Evolutionary conservation across 1,284 basidiomycete species (phyloP).

Genomic region (Ustilago hordei): DNA sequence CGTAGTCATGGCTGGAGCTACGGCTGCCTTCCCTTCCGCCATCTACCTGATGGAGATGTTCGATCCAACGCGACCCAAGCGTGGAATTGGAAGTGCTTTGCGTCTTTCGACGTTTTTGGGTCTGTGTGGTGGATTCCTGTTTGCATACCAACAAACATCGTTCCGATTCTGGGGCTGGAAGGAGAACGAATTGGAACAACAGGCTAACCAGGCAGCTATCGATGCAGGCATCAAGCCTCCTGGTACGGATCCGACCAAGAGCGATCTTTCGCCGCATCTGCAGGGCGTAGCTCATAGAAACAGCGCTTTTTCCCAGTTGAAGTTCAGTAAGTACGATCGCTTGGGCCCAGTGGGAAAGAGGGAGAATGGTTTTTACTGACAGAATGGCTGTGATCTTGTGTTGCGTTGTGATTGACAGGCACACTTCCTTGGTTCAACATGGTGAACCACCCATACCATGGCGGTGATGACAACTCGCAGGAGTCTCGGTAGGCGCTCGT

Average conservation of each 20-base stretch:
- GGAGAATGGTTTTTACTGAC: not conserved
- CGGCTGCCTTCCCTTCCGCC: conserved; percentile 81
- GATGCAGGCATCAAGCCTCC: conserved; percentile 48
- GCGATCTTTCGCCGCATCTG: conserved; percentile 84
- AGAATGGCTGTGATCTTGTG: not conserved
- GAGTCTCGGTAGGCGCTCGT: conserved; percentile 24
- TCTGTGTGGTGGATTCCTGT: conserved; percentile 87
- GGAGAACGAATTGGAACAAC: conserved; percentile 78
- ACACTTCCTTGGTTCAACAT: conserved; percentile 69
- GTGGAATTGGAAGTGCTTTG: conserved; percentile 54
- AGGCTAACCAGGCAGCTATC: conserved; percentile 45
- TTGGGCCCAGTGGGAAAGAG: not conserved
- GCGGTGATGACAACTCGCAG: conserved; percentile 30
- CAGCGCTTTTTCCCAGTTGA: conserved; percentile 84
- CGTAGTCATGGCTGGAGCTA: conserved; percentile 82
- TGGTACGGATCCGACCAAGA: conserved; percentile 71
- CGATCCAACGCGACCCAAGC: conserved; percentile 61
- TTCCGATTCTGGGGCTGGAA: conserved; percentile 97
- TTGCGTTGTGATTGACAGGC: conserved; percentile 32
- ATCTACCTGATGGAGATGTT: conserved; percentile 73
- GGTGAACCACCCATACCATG: conserved; percentile 67
- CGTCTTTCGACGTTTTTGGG: conserved; percentile 71
- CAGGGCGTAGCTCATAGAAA: conserved; percentile 90
- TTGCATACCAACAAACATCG: conserved; percentile 86
- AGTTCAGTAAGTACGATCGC: conserved; percentile 61